Evolutionary conservation across 1,139 yeast species (phyloP), one percentile per base, ranked within the genome.

Genomic region (Saccharomyces pastorianus): DNA sequence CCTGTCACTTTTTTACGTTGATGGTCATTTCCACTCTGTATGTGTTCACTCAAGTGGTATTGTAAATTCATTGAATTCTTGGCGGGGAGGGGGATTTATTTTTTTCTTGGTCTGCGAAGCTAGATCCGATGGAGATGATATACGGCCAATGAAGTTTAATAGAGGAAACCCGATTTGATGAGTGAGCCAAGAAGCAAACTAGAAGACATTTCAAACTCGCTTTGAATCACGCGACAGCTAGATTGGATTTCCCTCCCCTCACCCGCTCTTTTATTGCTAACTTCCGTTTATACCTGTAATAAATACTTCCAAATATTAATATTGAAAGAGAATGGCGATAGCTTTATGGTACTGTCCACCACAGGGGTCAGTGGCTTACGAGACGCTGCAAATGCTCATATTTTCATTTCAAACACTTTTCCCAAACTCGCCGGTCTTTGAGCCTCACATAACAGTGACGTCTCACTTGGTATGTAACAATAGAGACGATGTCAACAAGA

Each of bases 331-430:
- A 26, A 67, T 67, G 71, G 61, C 66, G 9, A 67, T 83, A 53
- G 82, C 95, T 55, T 74, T 88, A 55, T 88, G 96, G 95, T 80
- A 85, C 50, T 82, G 85, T 69, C 96, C 96, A 3, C 79, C 75
- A 55, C 75, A 75, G 27, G 79, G 78, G 52, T 72, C 84, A 2
- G 77, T 77, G 47, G 71, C 83, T 23, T 69, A 79, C 62, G 88
- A 84, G 56, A 81, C 83, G 52, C 68, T 87, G 48, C 71, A 74
- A 31, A 80, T 86, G 26, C 73, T 86, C 47, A 84, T 85, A 72
- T 73, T 79, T 27, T 84, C 91, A 7, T 69, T 88, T 48, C 79
- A 79, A 54, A 85, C 93, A 1, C 71, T 86, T 23, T 85, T 87
- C 64, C 88, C 88, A n/a, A 86, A 83, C 50, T 85, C 84, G 29